These are phyloP conservation scores for Hymenoscyphus repandus DNA, from an alignment of 2,329 filamentous ascomycete genomes.

Conservation along the genomic window DNA sequence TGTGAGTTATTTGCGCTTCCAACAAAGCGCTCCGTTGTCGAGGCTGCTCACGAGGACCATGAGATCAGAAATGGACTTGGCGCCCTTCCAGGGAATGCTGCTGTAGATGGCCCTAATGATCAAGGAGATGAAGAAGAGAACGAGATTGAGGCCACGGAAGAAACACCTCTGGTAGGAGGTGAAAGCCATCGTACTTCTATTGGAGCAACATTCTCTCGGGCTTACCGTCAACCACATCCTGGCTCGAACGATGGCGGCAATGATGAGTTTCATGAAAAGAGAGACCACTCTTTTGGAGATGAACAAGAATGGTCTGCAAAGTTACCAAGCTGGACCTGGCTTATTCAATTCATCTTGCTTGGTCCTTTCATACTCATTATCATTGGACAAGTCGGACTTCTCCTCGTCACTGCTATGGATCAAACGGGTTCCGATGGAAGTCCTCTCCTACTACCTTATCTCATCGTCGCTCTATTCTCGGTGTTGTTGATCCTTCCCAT, in stretches of 20 bases:
- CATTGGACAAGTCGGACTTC: conserved; percentile 68
- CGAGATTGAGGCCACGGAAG: conserved; percentile 42
- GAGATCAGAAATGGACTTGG: conserved; percentile 37
- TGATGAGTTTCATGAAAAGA: conserved; percentile 30
- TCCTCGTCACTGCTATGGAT: conserved; percentile 64
- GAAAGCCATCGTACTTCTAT: conserved; percentile 45
- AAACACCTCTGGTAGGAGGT: conserved; percentile 47
- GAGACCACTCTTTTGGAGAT: conserved; percentile 49
- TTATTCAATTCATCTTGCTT: conserved; percentile 76
- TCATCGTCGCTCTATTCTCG: conserved; percentile 62
- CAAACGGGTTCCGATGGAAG: conserved; percentile 86
- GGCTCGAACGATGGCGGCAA: conserved; percentile 22
- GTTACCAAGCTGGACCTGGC: conserved; percentile 80
- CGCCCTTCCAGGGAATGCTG: conserved; percentile 30
- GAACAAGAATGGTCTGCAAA: conserved; percentile 84
- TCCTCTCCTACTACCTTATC: conserved; percentile 63
- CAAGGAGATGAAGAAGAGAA: conserved; percentile 24
- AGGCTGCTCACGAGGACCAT: conserved; percentile 47
- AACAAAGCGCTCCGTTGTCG: conserved; percentile 64
- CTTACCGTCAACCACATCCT: conserved; percentile 34
- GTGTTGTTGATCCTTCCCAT: conserved; percentile 70
- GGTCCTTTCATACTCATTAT: conserved; percentile 75
- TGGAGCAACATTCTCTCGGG: conserved; percentile 51
- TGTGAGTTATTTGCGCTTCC: conserved; percentile 75
- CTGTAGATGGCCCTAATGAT: conserved; percentile 30